Evolutionary conservation across 805 yeast species (phyloP), one percentile per base, ranked within the genome.

Genomic region (Saturnispora sekii): DNA sequence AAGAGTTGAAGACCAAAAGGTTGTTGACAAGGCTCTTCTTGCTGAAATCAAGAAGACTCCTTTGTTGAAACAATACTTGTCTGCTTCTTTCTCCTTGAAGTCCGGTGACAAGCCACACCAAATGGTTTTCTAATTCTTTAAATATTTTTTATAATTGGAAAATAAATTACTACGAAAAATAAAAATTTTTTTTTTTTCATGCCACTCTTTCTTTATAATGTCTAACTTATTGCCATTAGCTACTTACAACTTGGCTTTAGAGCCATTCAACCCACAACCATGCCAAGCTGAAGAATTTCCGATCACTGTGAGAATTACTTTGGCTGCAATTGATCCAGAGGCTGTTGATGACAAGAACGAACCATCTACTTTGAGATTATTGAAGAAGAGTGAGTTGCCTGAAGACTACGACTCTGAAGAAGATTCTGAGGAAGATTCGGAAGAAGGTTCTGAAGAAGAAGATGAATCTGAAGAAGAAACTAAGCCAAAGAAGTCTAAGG

Each of bases 51-150:
- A 89, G 83, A 85, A 88, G 79, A 88, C 96, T 64, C 95, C 97
- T 70, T 79, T 87, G 69, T 84, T 90, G 72, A 86, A 87, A 74
- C 95, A 89, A 76, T 90, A 90, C 84, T 81, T 90, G 69, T 83
- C 96, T 60, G 70, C 96, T 62, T 76, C 95, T 59, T 90, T 90
- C 89, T 84, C 96, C 61, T 82, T 93, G 74, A 89, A 87, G 84
- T 80, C 77, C 74, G 97, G 97, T 73, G 98, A 90, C 80, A 87
- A 76, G 73, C 98, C 97, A 66, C 97, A 90, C 74, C 81, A 84
- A 70, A 85, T 93, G 83, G 87, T 85, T 79, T 90, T 93, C 74
- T 90, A 88, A 83, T 42, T 49, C 17, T 38, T 38, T 47, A 45
- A 41, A 43, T 43, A 41, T 28, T 36, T 33, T 36, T 12, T 33